Percentiles rank a stretch among this genome's conserved stretches.
Evolutionary conservation across 345 rosid species (phyloP).

Genomic region (Citrus reticulata): DNA sequence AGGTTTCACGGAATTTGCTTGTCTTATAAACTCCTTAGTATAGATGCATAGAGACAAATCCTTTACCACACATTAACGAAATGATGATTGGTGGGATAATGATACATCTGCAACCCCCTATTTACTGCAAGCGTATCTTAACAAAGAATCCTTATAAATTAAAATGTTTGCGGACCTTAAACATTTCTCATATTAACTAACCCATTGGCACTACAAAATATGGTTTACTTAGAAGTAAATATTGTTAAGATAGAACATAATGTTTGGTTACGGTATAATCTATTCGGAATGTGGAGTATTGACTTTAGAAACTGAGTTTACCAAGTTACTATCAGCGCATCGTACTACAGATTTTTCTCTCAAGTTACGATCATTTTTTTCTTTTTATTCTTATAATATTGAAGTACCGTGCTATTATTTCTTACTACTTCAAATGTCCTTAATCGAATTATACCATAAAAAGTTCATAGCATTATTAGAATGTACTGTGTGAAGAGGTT

Average conservation of each 20-base stretch:
- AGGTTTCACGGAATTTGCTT: neutral
- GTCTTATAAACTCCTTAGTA: neutral
- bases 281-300: neutral
- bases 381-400: neutral
- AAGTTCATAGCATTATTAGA: neutral
- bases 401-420: neutral
- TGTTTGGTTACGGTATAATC: neutral
- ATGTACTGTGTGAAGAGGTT: neutral
- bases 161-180: neutral
- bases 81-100: neutral
- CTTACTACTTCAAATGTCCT: neutral
- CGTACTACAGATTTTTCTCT: neutral
- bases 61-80: neutral
- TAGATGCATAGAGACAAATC: neutral
- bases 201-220: neutral
- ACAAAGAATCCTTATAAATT: neutral
- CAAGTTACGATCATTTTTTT: neutral
- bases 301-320: neutral
- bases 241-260: neutral
- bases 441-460: no score
- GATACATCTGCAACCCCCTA: neutral
- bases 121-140: neutral
- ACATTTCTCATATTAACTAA: neutral
- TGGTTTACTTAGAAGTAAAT: neutral
- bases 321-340: neutral